Evolutionary conservation across 225 moss, liverwort and hornwort species (phyloP), one percentile per base, ranked within the genome.

Genomic region (Bryoerythrophyllum caledonicum): DNA sequence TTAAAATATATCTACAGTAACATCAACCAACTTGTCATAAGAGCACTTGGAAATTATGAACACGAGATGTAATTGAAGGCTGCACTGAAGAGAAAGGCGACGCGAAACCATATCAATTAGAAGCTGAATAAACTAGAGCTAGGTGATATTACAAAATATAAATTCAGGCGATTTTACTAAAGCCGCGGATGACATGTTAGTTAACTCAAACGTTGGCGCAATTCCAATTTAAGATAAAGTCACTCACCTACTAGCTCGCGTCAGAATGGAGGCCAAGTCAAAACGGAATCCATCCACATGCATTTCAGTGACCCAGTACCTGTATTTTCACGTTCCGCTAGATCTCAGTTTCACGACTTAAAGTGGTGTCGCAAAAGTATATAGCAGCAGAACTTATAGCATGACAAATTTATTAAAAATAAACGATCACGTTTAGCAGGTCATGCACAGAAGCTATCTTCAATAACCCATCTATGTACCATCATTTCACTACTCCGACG

Each of bases 231-330:
- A 60, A 20, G 21, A 30, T 25, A 43, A 15, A 10, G 40, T 40
- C 6, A 59, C 41, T 37, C 67, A 88, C 92, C 92, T 92, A 86
- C 92, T 92, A 72, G 92, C 92, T 60, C 90, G 82, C 75, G 90
- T 92, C 88, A 92, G 67, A 55, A 92, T 88, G 56, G 92, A 92
- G 68, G 92, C 92, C 76, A 92, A 82, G 56, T 92, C 92, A 60
- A 92, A 92, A 48, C 92, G 92, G 60, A 92, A 90, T 67, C 92
- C 92, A 78, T 92, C 92, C 65, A 92, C 86, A 53, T 92, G 90
- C 92, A 92, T 92, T 75, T 92, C 90, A 43, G 83, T 83, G 70
- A 92, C 86, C 92, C 92, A 92, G 72, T 92, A 90, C 78, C 92
- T 92, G 81, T 52, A 62, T 9, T 43, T 43, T 25, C 56, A 28